phyloP scores from a whole-genome alignment of 805 yeast species.

The Schwanniomyces occidentalis region DNA sequence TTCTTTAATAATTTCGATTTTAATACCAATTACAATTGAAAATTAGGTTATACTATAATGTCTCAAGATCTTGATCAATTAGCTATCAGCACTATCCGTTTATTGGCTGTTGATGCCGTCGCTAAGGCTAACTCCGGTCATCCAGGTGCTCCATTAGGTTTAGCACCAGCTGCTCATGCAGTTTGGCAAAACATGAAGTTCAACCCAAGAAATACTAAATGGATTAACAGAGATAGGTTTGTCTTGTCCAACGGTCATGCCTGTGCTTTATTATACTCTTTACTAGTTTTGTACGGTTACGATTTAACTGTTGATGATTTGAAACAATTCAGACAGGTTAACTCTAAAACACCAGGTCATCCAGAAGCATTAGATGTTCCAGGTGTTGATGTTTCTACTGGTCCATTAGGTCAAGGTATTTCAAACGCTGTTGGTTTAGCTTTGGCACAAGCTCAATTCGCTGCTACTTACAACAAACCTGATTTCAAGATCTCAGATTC shows the following conservation, averaged over 20 bases:
- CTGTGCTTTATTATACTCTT: slow-evolving; percentile 81
- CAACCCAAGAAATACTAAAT: slow-evolving; percentile 88
- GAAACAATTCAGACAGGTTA: slow-evolving; percentile 84
- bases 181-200: slow-evolving; percentile 77
- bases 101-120: slow-evolving; percentile 84
- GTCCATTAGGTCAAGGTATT: slow-evolving; percentile 98
- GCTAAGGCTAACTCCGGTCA: slow-evolving; percentile 93
- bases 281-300: slow-evolving; percentile 86
- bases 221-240: slow-evolving; percentile 95
- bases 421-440: slow-evolving; percentile 96
- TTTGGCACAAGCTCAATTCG: slow-evolving; percentile 87
- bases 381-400: slow-evolving; percentile 96
- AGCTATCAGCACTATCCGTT: slow-evolving; percentile 86
- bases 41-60: slow-evolving; percentile 5
- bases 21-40: neutral
- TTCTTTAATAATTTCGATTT: too few species aligned
- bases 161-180: slow-evolving; percentile 94
- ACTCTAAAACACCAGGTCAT: slow-evolving; percentile 95
- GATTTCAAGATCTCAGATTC: slow-evolving; percentile 69
- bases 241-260: slow-evolving; percentile 97
- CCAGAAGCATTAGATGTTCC: slow-evolving; percentile 84
- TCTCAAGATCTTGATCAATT: slow-evolving; percentile 53
- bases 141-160: slow-evolving; percentile 99
- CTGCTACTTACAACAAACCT: slow-evolving; percentile 93
- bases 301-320: slow-evolving; percentile 79